Evolutionary conservation across 352 stramenopile genomes (phyloP).

Genomic region (Globisporangium camurandrum): DNA sequence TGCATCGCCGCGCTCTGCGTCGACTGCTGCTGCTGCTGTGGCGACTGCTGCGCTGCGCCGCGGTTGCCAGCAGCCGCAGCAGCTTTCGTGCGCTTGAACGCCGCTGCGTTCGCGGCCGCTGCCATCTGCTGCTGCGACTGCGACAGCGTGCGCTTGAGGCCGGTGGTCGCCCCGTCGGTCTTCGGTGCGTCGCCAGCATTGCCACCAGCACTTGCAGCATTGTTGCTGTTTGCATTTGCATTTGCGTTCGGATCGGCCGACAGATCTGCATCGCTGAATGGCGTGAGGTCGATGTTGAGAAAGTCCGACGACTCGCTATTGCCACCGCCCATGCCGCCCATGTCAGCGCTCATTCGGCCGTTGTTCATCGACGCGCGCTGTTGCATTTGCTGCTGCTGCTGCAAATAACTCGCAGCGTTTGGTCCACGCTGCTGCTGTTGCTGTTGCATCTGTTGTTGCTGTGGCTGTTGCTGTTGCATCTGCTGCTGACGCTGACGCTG

Average conservation of each 20-base stretch:
- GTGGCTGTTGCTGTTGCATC: slow-evolving; percentile 14
- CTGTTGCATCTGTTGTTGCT: slow-evolving; percentile 37
- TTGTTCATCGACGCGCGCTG: slow-evolving; percentile 26
- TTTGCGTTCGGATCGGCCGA: slow-evolving; percentile 32
- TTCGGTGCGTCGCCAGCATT: slow-evolving; percentile 9
- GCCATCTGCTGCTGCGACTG: slow-evolving; percentile 82
- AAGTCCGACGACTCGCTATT: slow-evolving; percentile 65
- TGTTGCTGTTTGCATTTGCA: slow-evolving; percentile 10
- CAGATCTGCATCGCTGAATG: slow-evolving; percentile 59
- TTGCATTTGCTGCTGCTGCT: slow-evolving; percentile 10
- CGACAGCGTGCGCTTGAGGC: slow-evolving; percentile 64
- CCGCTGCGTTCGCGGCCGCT: slow-evolving; percentile 62
- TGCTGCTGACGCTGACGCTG: slow-evolving; percentile 54
- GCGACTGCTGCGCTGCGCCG: slow-evolving; percentile 13
- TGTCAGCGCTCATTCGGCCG: slow-evolving; percentile 45
- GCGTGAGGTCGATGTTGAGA: slow-evolving; percentile 70
- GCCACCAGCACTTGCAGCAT: slow-evolving; percentile 33
- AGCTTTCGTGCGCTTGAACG: slow-evolving; percentile 81
- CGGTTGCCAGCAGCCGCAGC: slow-evolving; percentile 24
- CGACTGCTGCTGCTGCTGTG: slow-evolving; percentile 15
- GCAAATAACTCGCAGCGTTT: slow-evolving; percentile 9
- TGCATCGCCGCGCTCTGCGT: slow-evolving; percentile 44
- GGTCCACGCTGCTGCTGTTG: slow-evolving; percentile 36
- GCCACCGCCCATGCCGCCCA: slow-evolving; percentile 33
- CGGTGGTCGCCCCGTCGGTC: slow-evolving; percentile 16